Conservation (phyloP, 2,329 filamentous ascomycete species). For the Exophiala phaeomuriformis region DNA sequence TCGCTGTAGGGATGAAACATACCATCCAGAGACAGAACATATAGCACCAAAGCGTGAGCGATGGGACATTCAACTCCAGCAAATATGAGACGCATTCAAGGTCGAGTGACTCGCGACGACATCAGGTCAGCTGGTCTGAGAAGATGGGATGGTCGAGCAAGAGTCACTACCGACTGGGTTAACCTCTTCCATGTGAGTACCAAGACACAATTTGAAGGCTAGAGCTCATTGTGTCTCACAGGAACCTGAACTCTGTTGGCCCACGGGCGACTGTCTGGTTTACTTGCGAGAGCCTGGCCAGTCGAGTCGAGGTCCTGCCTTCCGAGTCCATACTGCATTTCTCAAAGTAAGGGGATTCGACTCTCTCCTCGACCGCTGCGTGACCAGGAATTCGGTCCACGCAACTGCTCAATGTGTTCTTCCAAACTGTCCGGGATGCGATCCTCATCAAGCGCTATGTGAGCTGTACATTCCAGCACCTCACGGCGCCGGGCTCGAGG, state of each 20-base stretch:
- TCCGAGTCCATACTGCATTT: slow-evolving; percentile 23
- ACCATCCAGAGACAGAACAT: neutral
- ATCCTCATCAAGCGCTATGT: slow-evolving; percentile 13
- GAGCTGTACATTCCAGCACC: slow-evolving; percentile 28
- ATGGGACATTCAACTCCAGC: neutral
- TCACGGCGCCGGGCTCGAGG: slow-evolving; percentile 16
- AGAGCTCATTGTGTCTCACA: slow-evolving; percentile 5
- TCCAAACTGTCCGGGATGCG: slow-evolving; percentile 23
- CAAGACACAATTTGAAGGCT: neutral
- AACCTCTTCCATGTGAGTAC: slow-evolving; percentile 25
- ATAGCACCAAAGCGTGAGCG: slow-evolving; percentile 4
- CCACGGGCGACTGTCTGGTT: slow-evolving; percentile 26
- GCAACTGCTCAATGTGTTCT: slow-evolving; percentile 17
- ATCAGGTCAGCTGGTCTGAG: slow-evolving; percentile 26
- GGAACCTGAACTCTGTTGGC: slow-evolving; percentile 28
- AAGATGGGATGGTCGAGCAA: slow-evolving; percentile 25
- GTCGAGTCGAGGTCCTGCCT: slow-evolving; percentile 27
- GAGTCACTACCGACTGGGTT: slow-evolving; percentile 27
- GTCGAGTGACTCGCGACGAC: slow-evolving; percentile 25
- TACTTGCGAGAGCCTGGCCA: slow-evolving; percentile 27
- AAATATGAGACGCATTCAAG: slow-evolving; percentile 21
- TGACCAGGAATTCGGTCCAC: slow-evolving; percentile 21
- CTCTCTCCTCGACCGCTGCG: slow-evolving; percentile 20
- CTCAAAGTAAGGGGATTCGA: slow-evolving; percentile 24
- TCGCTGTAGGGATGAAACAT: slow-evolving; percentile 17